Conservation (phyloP, 2,329 filamentous ascomycete genomes). For the Talaromyces sp. region DNA sequence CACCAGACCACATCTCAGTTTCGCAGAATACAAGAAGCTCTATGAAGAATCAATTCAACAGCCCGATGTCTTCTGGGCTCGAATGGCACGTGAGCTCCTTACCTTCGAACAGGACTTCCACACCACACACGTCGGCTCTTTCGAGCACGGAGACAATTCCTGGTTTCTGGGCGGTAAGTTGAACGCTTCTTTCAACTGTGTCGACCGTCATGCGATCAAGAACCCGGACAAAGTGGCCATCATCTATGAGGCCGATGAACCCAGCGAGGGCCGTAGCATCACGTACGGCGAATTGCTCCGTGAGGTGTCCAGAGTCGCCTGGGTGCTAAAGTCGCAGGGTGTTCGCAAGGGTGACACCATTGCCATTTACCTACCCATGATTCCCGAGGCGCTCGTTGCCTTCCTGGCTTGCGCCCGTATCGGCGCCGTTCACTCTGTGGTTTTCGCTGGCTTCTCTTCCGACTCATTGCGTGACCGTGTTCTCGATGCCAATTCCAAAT, state of each 20-base stretch:
- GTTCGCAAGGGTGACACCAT: constrained; percentile 97
- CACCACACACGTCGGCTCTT: constrained; percentile 75
- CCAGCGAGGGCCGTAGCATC: constrained; percentile 78
- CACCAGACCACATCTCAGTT: constrained; percentile 55
- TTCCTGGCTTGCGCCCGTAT: constrained; percentile 90
- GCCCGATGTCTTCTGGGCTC: constrained; percentile 86
- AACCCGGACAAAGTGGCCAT: constrained; percentile 91
- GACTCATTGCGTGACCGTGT: constrained; percentile 95
- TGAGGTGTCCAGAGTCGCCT: constrained; percentile 82
- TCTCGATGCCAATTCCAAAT: constrained; percentile 81
- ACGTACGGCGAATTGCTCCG: constrained; percentile 91
- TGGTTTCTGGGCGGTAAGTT: constrained; percentile 94
- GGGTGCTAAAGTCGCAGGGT: constrained; percentile 89
- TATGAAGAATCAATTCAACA: constrained; percentile 83
- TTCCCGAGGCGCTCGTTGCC: constrained; percentile 88
- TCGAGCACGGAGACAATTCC: constrained; percentile 76
- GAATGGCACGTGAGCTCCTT: constrained; percentile 79
- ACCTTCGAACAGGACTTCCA: constrained; percentile 90
- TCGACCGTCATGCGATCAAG: constrained; percentile 94
- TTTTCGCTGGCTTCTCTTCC: constrained; percentile 96
- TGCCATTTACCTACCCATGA: constrained; percentile 97
- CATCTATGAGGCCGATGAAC: constrained; percentile 97
- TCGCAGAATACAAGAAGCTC: constrained; percentile 62
- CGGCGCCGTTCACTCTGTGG: constrained; percentile 92
- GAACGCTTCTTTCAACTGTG: constrained; percentile 96